Percentiles rank a stretch among this genome's conserved stretches.
These are phyloP conservation scores for Kwoniella dejecticola DNA, from an alignment of 768 basidiomycete genomes.

Conservation along the genomic window DNA sequence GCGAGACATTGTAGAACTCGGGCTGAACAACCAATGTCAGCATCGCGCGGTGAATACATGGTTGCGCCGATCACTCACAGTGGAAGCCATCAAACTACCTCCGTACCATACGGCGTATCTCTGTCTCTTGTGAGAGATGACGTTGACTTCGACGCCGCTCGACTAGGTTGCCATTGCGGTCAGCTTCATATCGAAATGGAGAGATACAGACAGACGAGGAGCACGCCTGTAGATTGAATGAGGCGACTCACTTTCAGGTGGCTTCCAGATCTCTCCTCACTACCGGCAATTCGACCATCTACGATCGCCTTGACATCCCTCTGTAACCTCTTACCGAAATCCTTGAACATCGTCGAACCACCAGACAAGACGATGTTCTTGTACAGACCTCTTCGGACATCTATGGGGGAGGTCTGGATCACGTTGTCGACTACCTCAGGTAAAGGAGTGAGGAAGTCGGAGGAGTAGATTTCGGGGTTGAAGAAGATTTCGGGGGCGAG, in stretches of 20 bases:
- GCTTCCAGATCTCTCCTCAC: slow-evolving; percentile 72
- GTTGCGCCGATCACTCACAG: too few species aligned
- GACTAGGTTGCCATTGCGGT: slow-evolving; percentile 61
- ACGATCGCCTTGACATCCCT: slow-evolving; percentile 92
- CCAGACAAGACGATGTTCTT: slow-evolving; percentile 99
- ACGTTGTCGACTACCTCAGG: slow-evolving; percentile 95
- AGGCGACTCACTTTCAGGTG: slow-evolving; percentile 67
- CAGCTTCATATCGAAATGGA: neutral
- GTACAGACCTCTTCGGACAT: slow-evolving; percentile 93
- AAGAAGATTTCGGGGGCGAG: slow-evolving; percentile 99
- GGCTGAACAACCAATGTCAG: too few species aligned
- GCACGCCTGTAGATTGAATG: too few species aligned
- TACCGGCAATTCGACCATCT: slow-evolving; percentile 80
- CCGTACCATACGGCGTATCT: slow-evolving; percentile 98
- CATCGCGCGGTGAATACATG: too few species aligned
- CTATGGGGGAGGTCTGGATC: slow-evolving; percentile 93
- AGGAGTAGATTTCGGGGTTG: slow-evolving; percentile 98
- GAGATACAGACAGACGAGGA: too few species aligned
- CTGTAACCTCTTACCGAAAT: slow-evolving; percentile 96
- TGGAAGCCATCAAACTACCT: slow-evolving; percentile 87
- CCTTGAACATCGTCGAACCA: slow-evolving; percentile 98
- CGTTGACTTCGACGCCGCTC: slow-evolving; percentile 94
- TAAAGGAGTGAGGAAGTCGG: slow-evolving; percentile 94
- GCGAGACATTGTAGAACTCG: slow-evolving; percentile 92
- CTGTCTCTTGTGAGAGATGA: slow-evolving; percentile 97